A percentile compares a stretch with the other conserved stretches of the same genome.
Evolutionary conservation across 257 asterid genomes (phyloP).

Genomic region (Solanum chiquidenum): DNA sequence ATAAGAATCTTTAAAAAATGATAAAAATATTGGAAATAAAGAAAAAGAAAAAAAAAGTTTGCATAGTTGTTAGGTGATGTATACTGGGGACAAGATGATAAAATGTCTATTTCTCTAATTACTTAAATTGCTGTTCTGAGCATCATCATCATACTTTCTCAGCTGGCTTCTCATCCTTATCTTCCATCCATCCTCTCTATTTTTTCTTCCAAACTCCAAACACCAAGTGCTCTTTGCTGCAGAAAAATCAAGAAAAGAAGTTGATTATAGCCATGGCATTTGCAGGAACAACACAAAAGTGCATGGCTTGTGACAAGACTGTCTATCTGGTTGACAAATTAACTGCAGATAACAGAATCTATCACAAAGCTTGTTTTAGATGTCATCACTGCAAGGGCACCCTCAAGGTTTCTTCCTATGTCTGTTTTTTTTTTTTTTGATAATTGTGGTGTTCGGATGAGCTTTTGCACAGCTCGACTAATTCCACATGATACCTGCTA

Average conservation of each 20-base stretch:
- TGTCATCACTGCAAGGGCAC: conserved; percentile 97
- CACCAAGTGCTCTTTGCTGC: neutral
- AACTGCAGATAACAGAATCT: conserved; percentile 81
- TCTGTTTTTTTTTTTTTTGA: neutral
- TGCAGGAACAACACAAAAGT: conserved; percentile 97
- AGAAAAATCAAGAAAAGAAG: neutral
- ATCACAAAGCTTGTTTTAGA: conserved; percentile 91
- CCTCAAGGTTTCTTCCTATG: conserved; percentile 46
- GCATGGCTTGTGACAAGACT: conserved; percentile 93
- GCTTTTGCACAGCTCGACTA: neutral
- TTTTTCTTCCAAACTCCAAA: neutral
- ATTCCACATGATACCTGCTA: neutral
- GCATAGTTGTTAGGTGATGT: conserved; percentile 24
- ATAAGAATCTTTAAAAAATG: neutral
- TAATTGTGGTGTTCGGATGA: neutral
- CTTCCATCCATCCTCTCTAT: conserved; percentile 4
- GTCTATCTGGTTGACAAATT: conserved; percentile 86
- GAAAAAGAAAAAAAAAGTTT: neutral
- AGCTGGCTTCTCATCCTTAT: conserved; percentile 15
- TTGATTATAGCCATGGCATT: conserved; percentile 50
- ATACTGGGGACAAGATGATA: conserved; percentile 31
- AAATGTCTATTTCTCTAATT: conserved; percentile 18
- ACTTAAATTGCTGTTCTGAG: conserved; percentile 14
- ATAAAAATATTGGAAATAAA: neutral
- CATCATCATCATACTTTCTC: conserved; percentile 9